These are phyloP conservation scores for Xanthoceras sorbifolium DNA, from an alignment of 345 rosid species.

Conservation along the genomic window DNA sequence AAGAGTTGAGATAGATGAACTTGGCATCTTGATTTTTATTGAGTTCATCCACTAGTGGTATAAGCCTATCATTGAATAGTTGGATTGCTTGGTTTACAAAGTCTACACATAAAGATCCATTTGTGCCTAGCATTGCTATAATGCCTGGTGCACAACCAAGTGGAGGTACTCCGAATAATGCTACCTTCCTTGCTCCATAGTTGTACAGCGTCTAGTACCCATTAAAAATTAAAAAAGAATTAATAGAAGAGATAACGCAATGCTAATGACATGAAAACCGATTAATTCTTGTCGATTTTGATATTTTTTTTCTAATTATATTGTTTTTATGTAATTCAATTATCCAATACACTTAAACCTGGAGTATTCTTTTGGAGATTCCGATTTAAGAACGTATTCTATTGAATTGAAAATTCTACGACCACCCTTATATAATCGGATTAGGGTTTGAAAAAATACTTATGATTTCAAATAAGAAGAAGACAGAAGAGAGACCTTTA, in stretches of 20 bases:
- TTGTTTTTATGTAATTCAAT: no score
- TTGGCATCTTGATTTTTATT: neutral
- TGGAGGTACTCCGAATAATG: neutral
- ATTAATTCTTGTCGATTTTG: no score
- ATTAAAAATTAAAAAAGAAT: no score
- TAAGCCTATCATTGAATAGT: neutral
- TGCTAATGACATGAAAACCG: no score
- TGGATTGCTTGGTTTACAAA: neutral
- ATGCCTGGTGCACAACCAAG: neutral
- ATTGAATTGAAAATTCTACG: neutral
- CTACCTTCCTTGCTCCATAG: neutral
- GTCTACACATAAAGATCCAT: slow-evolving; percentile 5
- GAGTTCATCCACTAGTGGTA: neutral
- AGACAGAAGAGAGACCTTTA: neutral
- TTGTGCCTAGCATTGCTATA: neutral
- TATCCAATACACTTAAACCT: no score
- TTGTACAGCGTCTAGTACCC: neutral
- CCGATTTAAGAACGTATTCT: neutral
- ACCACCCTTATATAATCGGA: no score
- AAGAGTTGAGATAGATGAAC: neutral
- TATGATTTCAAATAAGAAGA: neutral
- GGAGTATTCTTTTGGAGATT: no score
- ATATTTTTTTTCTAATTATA: no score
- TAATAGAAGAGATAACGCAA: no score
- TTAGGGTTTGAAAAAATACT: no score